Evolutionary conservation across 1,139 yeast genomes (phyloP).

Genomic region (Nakaseomyces kungkrabaensis): DNA sequence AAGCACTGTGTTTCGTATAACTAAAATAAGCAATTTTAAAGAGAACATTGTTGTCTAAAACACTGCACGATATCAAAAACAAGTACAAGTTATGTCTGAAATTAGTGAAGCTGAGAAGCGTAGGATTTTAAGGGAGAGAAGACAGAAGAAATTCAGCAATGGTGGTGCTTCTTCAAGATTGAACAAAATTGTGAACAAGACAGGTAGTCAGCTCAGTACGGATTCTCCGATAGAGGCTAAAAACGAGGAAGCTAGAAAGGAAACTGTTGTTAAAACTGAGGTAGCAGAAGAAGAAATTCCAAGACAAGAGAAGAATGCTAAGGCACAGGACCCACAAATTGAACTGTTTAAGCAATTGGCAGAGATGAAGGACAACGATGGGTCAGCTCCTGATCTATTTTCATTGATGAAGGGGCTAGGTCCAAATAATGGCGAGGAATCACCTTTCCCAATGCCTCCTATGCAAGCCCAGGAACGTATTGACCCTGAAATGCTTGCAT

Average conservation of each 20-base stretch:
- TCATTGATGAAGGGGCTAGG: slow-evolving; percentile 22
- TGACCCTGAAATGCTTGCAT: slow-evolving; percentile 20
- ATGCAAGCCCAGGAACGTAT: slow-evolving; percentile 11
- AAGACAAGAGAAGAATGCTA: slow-evolving; percentile 4
- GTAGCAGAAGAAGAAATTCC: slow-evolving; percentile 6
- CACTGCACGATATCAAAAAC: too few relatives aligned
- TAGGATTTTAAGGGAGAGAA: slow-evolving; percentile 51
- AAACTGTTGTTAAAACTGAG: background rate
- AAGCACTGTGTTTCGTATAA: too few relatives aligned
- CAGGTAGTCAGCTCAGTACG: slow-evolving; percentile 29
- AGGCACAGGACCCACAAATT: slow-evolving; percentile 12
- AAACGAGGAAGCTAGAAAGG: slow-evolving; percentile 1
- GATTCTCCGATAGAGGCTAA: slow-evolving; percentile 28
- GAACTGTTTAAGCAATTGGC: slow-evolving; percentile 21
- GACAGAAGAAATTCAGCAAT: slow-evolving; percentile 57
- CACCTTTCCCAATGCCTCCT: slow-evolving; percentile 6
- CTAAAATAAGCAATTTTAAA: too few relatives aligned
- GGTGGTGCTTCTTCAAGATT: slow-evolving; percentile 50
- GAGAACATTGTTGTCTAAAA: too few relatives aligned
- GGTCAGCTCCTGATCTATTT: slow-evolving; percentile 24
- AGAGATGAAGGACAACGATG: slow-evolving; percentile 11
- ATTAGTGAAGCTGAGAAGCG: slow-evolving; percentile 55
- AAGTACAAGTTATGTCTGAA: slow-evolving; percentile 19
- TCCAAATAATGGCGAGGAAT: slow-evolving; percentile 7
- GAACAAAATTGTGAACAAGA: slow-evolving; percentile 39